Evolutionary conservation across 2,329 filamentous ascomycete species (phyloP).

Genomic region (Metarhizium anisopliae): DNA sequence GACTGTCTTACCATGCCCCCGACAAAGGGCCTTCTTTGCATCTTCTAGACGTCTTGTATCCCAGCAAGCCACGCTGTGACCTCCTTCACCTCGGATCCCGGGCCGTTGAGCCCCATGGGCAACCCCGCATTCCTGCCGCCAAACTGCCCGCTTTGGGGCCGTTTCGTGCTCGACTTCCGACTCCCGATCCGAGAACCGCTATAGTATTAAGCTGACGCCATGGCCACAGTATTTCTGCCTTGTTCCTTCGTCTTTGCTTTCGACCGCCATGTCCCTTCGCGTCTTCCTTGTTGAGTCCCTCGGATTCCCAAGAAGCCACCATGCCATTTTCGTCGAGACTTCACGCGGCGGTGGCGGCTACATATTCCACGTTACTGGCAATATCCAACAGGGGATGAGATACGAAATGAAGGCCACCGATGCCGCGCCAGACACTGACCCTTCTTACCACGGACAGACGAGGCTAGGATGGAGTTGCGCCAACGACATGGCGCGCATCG

Average conservation of each 20-base stretch:
- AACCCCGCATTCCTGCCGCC: background rate
- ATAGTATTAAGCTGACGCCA: background rate
- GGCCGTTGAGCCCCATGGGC: background rate
- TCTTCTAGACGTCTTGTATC: background rate
- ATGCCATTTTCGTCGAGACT: background rate
- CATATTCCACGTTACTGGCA: background rate
- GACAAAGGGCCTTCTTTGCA: background rate
- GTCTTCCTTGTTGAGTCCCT: background rate
- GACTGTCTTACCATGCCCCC: too few relatives aligned
- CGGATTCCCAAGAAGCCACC: background rate
- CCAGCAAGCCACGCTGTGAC: background rate
- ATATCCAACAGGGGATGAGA: background rate
- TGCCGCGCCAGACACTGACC: background rate
- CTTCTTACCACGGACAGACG: background rate
- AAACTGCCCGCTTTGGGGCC: background rate
- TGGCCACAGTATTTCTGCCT: background rate
- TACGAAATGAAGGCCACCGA: background rate
- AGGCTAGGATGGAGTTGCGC: background rate
- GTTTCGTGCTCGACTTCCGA: background rate
- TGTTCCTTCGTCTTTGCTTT: background rate
- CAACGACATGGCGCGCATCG: background rate
- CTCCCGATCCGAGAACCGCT: slow-evolving; percentile 3
- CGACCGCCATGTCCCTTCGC: background rate
- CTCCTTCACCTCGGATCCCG: background rate
- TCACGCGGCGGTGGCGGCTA: background rate